phyloP scores from a whole-genome alignment of 805 yeast genomes.

The Torulaspora gathmanii region DNA sequence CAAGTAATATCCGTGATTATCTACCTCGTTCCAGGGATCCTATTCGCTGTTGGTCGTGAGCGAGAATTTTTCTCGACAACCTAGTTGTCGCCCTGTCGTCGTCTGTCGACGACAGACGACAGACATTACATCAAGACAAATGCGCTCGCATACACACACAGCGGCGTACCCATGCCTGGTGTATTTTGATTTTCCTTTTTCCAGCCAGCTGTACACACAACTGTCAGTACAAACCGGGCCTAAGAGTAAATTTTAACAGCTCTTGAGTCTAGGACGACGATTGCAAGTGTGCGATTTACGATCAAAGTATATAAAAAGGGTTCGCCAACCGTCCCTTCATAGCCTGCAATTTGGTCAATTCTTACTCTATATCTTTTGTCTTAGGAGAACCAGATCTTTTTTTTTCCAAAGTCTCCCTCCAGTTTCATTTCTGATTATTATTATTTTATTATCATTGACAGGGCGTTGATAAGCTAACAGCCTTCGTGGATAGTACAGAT shows the following conservation, averaged over 20 bases:
- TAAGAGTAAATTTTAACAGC: too few relatives aligned
- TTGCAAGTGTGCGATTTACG: neutral
- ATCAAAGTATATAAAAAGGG: slow-evolving; percentile 6
- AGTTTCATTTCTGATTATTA: slow-evolving; percentile 1
- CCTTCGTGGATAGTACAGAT: neutral
- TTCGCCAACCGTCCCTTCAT: neutral
- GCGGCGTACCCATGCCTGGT: neutral
- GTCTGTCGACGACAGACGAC: slow-evolving; percentile 1
- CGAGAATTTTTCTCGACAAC: neutral
- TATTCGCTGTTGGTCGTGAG: neutral
- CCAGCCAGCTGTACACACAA: slow-evolving; percentile 4
- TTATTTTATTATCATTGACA: neutral
- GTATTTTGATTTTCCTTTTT: slow-evolving; percentile 8
- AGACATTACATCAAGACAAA: neutral
- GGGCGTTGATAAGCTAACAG: neutral
- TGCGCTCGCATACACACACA: neutral
- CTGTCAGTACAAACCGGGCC: neutral
- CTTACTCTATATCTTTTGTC: neutral
- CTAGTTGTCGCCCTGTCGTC: neutral
- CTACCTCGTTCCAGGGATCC: neutral
- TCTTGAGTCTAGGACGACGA: slow-evolving; percentile 1
- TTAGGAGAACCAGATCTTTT: slow-evolving; percentile 5
- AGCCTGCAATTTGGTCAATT: neutral
- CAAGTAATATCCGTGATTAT: neutral
- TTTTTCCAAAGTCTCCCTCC: slow-evolving; percentile 1